These are phyloP conservation scores for Phalaenopsis hybrid DNA, from an alignment of 116 monocot species.

Conservation along the genomic window DNA sequence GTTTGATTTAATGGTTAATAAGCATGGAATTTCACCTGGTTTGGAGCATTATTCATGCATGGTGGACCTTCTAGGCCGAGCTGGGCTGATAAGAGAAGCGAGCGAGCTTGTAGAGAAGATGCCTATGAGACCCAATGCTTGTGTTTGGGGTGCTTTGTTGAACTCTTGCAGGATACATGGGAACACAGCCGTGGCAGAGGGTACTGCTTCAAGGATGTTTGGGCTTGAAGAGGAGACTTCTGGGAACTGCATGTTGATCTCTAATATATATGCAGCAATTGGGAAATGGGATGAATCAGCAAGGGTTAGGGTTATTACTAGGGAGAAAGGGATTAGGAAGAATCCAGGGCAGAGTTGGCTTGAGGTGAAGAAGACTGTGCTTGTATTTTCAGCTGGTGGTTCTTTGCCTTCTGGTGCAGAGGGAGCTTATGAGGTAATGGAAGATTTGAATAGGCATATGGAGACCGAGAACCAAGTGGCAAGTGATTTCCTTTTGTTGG, in stretches of 20 bases:
- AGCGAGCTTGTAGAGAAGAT: conserved; percentile 32
- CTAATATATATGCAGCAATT: conserved; percentile 49
- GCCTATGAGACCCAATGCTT: conserved; percentile 62
- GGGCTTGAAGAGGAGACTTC: conserved; percentile 27
- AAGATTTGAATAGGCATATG: conserved; percentile 33
- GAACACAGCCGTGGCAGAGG: conserved; percentile 26
- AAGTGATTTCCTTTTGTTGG: conserved; percentile 6
- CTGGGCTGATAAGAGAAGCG: conserved; percentile 53
- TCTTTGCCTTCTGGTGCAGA: conserved; percentile 23
- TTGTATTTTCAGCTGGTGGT: conserved; percentile 37
- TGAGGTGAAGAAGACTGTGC: conserved; percentile 39
- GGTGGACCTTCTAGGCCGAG: conserved; percentile 77
- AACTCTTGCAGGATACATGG: conserved; percentile 58
- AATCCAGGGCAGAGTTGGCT: conserved; percentile 61
- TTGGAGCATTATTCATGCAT: conserved; percentile 81
- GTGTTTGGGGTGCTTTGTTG: conserved; percentile 64
- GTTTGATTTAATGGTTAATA: conserved; percentile 40
- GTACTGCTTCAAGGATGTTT: conserved; percentile 19
- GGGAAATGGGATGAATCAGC: conserved; percentile 61
- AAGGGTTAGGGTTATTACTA: conserved; percentile 42
- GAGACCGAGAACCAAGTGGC: conserved; percentile 17
- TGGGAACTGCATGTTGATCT: conserved; percentile 55
- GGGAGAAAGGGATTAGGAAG: conserved; percentile 43
- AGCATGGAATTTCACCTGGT: conserved; percentile 27
- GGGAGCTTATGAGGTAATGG: conserved; percentile 22